phyloP scores from a whole-genome alignment of 352 stramenopile genomes.

The Pythium folliculosum region DNA sequence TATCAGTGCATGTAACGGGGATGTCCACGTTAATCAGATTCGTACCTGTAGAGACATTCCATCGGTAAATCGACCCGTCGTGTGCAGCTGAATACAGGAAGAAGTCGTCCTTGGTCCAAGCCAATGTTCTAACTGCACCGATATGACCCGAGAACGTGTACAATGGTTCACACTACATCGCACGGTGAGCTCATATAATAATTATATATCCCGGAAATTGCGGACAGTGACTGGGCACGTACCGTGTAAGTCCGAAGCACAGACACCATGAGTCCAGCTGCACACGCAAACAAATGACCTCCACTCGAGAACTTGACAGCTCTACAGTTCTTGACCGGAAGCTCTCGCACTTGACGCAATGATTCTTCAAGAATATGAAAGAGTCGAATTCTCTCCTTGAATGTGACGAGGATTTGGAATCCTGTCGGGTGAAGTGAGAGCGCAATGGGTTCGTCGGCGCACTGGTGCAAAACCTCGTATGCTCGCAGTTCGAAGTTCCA shows the following conservation, averaged over 20 bases:
- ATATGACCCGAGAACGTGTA: slow-evolving; percentile 85
- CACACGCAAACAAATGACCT: slow-evolving; percentile 76
- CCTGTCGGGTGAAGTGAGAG: slow-evolving; percentile 69
- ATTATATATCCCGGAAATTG: too few species aligned
- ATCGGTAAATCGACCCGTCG: slow-evolving; percentile 84
- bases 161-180: slow-evolving; percentile 51
- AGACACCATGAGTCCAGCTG: slow-evolving; percentile 60
- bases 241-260: slow-evolving; percentile 73
- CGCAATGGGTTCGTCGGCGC: slow-evolving; percentile 61
- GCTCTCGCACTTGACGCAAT: slow-evolving; percentile 60
- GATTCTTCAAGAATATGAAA: slow-evolving; percentile 76
- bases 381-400: slow-evolving; percentile 77
- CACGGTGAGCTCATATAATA: too few species aligned
- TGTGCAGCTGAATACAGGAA: slow-evolving; percentile 78
- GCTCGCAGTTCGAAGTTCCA: slow-evolving; percentile 84
- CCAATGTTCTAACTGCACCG: slow-evolving; percentile 59
- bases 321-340: slow-evolving; percentile 66
- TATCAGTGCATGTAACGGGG: too few species aligned
- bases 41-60: slow-evolving; percentile 49
- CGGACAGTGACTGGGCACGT: not conserved
- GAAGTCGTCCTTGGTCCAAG: slow-evolving; percentile 71
- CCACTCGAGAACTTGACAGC: slow-evolving; percentile 66
- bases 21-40: not conserved
- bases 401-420: slow-evolving; percentile 71
- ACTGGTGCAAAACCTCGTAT: slow-evolving; percentile 70